Conservation (phyloP, 805 yeast genomes). For the Metschnikowia shivogae region DNA sequence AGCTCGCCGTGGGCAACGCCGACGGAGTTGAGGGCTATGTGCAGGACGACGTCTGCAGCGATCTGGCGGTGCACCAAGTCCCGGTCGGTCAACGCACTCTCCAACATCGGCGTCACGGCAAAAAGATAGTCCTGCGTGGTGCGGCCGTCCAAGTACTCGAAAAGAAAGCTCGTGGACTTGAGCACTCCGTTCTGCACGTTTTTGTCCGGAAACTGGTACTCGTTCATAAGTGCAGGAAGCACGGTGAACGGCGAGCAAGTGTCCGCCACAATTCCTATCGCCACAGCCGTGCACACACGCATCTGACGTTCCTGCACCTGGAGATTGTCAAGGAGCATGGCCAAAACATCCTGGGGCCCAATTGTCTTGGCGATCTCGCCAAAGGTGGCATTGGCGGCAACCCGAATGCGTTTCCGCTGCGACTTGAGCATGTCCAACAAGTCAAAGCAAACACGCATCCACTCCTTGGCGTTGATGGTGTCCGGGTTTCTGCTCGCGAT, state of each 20-base stretch:
- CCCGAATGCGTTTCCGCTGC: constrained; percentile 67
- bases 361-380: constrained; percentile 88
- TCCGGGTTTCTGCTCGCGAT: constrained; percentile 81
- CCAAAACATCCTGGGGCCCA: constrained; percentile 94
- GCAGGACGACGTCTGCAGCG: constrained; percentile 82
- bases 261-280: constrained; percentile 94
- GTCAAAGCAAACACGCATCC: constrained; percentile 96
- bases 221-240: constrained; percentile 92
- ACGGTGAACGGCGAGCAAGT: constrained; percentile 91
- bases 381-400: constrained; percentile 85
- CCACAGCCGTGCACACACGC: constrained; percentile 96
- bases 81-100: constrained; percentile 86
- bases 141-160: constrained; percentile 81
- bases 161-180: constrained; percentile 84
- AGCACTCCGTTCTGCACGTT: constrained; percentile 95
- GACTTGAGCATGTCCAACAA: constrained; percentile 84
- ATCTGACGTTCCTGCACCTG: constrained; percentile 93
- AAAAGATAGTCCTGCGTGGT: constrained; percentile 77
- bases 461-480: constrained; percentile 82
- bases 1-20: constrained; percentile 72
- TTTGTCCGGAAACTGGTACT: constrained; percentile 84
- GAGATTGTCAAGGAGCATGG: constrained; percentile 75
- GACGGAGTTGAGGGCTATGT: constrained; percentile 71
- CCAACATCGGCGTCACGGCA: constrained; percentile 71
- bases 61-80: constrained; percentile 94